phyloP scores from a whole-genome alignment of 2,329 filamentous ascomycete species.

The Xylariomycetidae sp. region DNA sequence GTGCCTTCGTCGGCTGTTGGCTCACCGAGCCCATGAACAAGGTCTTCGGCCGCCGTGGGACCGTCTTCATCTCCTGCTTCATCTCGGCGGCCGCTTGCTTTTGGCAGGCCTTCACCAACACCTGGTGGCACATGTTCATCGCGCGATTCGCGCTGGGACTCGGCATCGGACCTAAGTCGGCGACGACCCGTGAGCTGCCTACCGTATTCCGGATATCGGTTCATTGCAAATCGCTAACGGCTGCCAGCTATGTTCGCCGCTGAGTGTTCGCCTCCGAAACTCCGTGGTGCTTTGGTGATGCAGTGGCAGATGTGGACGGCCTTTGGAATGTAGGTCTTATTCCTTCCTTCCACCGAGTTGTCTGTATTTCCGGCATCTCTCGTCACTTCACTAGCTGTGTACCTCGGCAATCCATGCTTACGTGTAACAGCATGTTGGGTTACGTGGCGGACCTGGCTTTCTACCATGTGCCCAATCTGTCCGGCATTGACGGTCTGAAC shows the following conservation, averaged over 20 bases:
- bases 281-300: conserved; percentile 67
- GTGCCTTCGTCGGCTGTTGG: conserved; percentile 66
- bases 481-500: conserved; percentile 48
- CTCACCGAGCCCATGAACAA: conserved; percentile 67
- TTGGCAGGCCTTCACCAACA: conserved; percentile 40
- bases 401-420: no score
- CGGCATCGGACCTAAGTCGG: conserved; percentile 64
- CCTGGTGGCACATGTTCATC: conserved; percentile 63
- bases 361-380: no score
- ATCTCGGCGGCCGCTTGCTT: conserved; percentile 52
- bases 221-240: conserved; percentile 2
- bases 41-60: conserved; percentile 62
- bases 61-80: conserved; percentile 62
- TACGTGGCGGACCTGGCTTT: conserved; percentile 57
- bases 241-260: conserved; percentile 61
- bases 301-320: conserved; percentile 57
- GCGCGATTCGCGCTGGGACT: conserved; percentile 65
- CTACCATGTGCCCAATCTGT: conserved; percentile 46
- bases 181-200: conserved; percentile 45
- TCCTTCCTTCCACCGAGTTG: no score
- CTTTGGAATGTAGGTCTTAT: no score
- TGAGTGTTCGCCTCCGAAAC: conserved; percentile 56
- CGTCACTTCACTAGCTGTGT: no score
- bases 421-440: conserved; percentile 49
- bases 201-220: not conserved